Evolutionary conservation across 2,329 filamentous ascomycete species (phyloP).

Genomic region (Geosmithia morbida): DNA sequence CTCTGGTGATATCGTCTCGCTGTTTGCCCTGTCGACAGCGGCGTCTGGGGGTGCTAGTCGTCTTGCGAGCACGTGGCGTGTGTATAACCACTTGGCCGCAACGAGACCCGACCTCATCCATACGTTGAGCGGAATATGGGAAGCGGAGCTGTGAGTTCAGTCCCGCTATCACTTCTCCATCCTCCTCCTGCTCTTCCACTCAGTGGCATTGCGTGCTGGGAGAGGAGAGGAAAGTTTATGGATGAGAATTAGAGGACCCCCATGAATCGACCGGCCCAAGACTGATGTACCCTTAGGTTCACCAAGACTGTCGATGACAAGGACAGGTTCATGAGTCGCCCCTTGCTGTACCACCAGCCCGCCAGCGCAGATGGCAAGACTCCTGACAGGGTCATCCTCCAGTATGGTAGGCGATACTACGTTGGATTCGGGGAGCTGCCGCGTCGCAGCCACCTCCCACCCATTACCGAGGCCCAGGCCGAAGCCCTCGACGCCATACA

Average conservation of each 20-base stretch:
- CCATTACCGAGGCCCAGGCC: constrained; percentile 36
- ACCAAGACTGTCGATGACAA: no score
- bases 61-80: constrained; percentile 39
- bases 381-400: constrained; percentile 41
- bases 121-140: constrained; percentile 37
- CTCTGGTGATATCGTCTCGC: constrained; percentile 40
- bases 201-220: no score
- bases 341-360: constrained; percentile 41
- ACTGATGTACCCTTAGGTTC: constrained; percentile 28
- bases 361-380: constrained; percentile 16
- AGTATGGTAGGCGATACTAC: constrained; percentile 45
- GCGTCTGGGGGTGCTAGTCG: constrained; percentile 40
- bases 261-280: constrained; percentile 18
- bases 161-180: no score
- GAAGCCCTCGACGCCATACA: constrained; percentile 37
- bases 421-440: constrained; percentile 42
- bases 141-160: constrained; percentile 14
- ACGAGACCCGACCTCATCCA: constrained; percentile 44
- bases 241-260: no score
- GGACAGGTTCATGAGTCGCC: constrained; percentile 7
- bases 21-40: constrained; percentile 39
- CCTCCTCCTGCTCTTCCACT: not conserved
- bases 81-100: constrained; percentile 48
- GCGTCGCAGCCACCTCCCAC: constrained; percentile 36
- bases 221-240: no score